A percentile compares a stretch with the other conserved stretches of the same genome.
These are phyloP conservation scores for Lactarius vividus DNA, from an alignment of 768 basidiomycete species.

Conservation along the genomic window DNA sequence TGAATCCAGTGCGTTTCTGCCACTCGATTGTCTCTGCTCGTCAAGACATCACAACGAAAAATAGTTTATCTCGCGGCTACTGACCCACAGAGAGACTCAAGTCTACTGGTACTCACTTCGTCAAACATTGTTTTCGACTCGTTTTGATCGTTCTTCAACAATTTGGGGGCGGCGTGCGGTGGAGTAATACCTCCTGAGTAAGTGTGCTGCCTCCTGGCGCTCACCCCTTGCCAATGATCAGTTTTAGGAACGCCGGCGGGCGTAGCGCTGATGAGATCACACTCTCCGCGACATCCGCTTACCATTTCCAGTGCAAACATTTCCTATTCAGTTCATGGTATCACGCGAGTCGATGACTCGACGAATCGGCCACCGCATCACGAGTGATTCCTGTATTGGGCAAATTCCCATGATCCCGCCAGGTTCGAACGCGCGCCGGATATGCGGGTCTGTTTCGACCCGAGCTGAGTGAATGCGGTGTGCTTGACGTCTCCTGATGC, in stretches of 20 bases:
- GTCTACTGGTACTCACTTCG: too few relatives aligned
- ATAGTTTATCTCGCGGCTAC: neutral
- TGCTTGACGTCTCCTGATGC: too few relatives aligned
- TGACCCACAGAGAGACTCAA: too few relatives aligned
- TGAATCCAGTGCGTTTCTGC: neutral
- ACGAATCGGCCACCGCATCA: too few relatives aligned
- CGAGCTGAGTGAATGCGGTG: too few relatives aligned
- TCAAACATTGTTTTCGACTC: neutral
- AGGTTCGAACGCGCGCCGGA: too few relatives aligned
- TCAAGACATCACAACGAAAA: too few relatives aligned
- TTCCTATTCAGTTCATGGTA: neutral
- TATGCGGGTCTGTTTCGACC: too few relatives aligned
- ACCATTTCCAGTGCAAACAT: neutral
- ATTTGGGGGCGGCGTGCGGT: too few relatives aligned
- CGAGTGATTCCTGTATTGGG: neutral
- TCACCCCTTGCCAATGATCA: neutral
- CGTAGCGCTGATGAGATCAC: neutral
- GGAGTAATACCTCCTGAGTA: too few relatives aligned
- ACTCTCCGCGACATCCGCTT: neutral
- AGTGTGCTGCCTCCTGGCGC: neutral
- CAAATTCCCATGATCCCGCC: neutral
- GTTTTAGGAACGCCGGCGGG: neutral
- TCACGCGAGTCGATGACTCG: too few relatives aligned
- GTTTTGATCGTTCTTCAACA: neutral
- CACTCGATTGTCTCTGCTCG: neutral